Percentiles rank a stretch among this genome's conserved stretches.
These are phyloP conservation scores for Lotus japonicus DNA, from an alignment of 306 rosid species.

Conservation along the genomic window DNA sequence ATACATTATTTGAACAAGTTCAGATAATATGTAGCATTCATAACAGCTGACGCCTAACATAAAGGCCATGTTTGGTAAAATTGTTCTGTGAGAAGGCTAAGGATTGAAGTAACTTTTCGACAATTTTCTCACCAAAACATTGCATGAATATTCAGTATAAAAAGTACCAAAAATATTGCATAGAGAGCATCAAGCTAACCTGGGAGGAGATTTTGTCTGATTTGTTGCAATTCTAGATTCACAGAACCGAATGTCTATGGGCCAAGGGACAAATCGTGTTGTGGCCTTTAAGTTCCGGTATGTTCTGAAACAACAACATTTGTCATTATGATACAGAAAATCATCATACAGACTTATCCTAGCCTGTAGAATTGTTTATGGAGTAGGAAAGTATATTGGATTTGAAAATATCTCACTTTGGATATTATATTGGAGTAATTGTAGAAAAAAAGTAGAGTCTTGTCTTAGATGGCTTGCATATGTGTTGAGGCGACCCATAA, in stretches of 20 bases:
- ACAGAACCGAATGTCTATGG: slow-evolving; percentile 86
- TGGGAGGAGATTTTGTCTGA: slow-evolving; percentile 74
- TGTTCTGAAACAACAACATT: slow-evolving; percentile 47
- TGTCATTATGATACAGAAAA: slow-evolving; percentile 14
- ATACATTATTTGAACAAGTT: slow-evolving; percentile 21
- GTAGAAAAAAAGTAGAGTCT: too few species aligned
- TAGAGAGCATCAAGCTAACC: slow-evolving; percentile 45
- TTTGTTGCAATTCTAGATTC: slow-evolving; percentile 61
- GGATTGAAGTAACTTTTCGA: neutral
- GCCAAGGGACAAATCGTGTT: slow-evolving; percentile 63
- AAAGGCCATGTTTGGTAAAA: neutral
- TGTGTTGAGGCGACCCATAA: too few species aligned
- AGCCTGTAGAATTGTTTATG: too few species aligned
- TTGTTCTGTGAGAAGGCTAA: neutral
- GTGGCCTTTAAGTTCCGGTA: slow-evolving; percentile 78
- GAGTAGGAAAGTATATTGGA: too few species aligned
- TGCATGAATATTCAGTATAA: neutral
- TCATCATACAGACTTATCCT: neutral
- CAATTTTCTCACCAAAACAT: neutral
- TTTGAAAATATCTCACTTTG: too few species aligned
- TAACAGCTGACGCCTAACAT: neutral
- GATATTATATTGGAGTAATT: too few species aligned
- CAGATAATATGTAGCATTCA: neutral
- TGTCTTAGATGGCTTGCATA: too few species aligned
- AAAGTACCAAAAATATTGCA: slow-evolving; percentile 9